Base-by-base conservation (phyloP, 495 filamentous ascomycete genomes). In the Podospora anserina region DNA sequence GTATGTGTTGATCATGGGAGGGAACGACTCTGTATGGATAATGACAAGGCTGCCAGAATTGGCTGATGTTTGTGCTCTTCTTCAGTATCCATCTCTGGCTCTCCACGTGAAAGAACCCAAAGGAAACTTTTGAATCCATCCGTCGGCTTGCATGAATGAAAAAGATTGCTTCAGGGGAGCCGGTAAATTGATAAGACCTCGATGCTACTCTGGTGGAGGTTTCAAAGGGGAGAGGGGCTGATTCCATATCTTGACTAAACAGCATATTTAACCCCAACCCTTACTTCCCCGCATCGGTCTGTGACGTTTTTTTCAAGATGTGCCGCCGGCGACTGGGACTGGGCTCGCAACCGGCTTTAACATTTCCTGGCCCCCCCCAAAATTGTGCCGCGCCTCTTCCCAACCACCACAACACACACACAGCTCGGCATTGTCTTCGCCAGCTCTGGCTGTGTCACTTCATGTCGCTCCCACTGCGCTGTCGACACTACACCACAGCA, bases 321-420 rank as follows among this genome's bases (percentile, higher is more conserved):
- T 49, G 39, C 39, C 13, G 39, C 39, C 39, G 39, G 39, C 39
- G 39, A 49, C 39, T 49, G 11, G 39, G 39, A 49, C 39, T 49
- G 39, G 39, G 39, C 39, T 49, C 39, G 13, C 39, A 58, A 58
- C 55, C 55, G 55, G 55, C 55, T 58, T 58, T 58, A 58, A 58
- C 55, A 58, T 58, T 58, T 58, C 55, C 23, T 58, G n/a, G 7
- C 23, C 15, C 55, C 55, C 55, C 55, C 23, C 55, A 49, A 49
- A 16, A 49, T 49, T 49, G 39, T 49, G 39, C 39, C 39, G 39
- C 39, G 39, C 39, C 13, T 49, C 39, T 49, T 49, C 39, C 39
- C 39, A 49, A 49, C 39, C 39, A 49, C 39, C 39, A 49, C 39
- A 49, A 49, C 13, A 49, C 39, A 49, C 39, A 49, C 39, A 49